Conservation (phyloP, 1,139 yeast species). For the Debaryomycetaceae sp. region DNA sequence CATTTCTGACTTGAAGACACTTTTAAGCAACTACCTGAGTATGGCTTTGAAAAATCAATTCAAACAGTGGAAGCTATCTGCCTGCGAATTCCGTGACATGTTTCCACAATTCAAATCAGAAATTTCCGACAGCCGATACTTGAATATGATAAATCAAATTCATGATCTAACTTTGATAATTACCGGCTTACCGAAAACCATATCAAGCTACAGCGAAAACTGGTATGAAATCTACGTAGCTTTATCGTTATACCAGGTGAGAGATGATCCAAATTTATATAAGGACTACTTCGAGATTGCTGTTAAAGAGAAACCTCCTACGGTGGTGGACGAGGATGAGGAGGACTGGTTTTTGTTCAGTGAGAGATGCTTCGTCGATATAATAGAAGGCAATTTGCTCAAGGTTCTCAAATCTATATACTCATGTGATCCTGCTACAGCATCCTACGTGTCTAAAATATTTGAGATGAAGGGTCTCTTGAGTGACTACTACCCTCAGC, state of each 20-base stretch:
- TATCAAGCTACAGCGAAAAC: conserved; percentile 43
- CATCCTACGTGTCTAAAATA: conserved; percentile 62
- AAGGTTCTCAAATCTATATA: conserved; percentile 61
- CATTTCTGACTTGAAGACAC: conserved; percentile 44
- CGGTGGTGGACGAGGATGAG: conserved; percentile 12
- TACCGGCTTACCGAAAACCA: conserved; percentile 54
- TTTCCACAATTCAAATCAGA: conserved; percentile 21
- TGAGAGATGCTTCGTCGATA: conserved; percentile 61
- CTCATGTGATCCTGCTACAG: conserved; percentile 60
- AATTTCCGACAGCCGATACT: conserved; percentile 16
- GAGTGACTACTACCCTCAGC: conserved; percentile 38
- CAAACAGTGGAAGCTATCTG: conserved; percentile 47
- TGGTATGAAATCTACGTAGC: conserved; percentile 77
- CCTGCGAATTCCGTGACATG: conserved; percentile 49
- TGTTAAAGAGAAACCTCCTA: conserved; percentile 32
- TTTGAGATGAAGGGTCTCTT: conserved; percentile 65
- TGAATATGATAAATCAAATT: conserved; percentile 35
- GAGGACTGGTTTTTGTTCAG: conserved; percentile 30
- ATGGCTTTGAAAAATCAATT: conserved; percentile 43
- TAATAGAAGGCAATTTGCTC: conserved; percentile 56
- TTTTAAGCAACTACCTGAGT: conserved; percentile 39
- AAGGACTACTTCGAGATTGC: conserved; percentile 33
- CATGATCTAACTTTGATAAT: conserved; percentile 41
- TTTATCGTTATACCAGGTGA: conserved; percentile 57
- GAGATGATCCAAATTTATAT: conserved; percentile 35